phyloP scores from a whole-genome alignment of 441 rosid species.

The Adansonia rubrostipa region DNA sequence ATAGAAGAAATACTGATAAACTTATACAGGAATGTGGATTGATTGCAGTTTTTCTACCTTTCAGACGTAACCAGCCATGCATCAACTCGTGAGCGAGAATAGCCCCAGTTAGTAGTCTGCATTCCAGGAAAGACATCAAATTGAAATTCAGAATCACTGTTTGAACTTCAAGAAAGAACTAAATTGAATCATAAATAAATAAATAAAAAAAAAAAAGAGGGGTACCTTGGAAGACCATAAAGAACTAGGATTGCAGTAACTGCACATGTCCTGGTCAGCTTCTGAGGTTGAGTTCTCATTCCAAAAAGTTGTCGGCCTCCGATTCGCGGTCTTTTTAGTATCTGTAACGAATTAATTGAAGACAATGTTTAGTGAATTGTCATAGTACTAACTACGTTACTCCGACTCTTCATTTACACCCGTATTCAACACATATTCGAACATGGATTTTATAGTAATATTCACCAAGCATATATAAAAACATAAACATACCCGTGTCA shows the following conservation, averaged over 20 bases:
- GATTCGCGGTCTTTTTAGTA: constrained; percentile 60
- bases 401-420: too few relatives aligned
- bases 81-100: constrained; percentile 88
- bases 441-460: too few relatives aligned
- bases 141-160: background rate
- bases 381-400: background rate
- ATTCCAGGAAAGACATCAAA: constrained; percentile 17
- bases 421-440: too few relatives aligned
- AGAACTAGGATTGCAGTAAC: constrained; percentile 95
- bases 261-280: constrained; percentile 76
- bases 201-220: background rate
- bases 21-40: background rate
- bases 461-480: too few relatives aligned
- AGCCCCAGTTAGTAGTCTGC: constrained; percentile 90
- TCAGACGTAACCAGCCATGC: constrained; percentile 94
- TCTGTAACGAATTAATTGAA: constrained; percentile 41
- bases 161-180: background rate
- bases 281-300: constrained; percentile 78
- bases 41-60: constrained; percentile 48
- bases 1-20: background rate
- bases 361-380: background rate
- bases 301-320: constrained; percentile 69
- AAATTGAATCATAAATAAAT: background rate
- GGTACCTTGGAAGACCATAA: constrained; percentile 90
- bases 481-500: too few relatives aligned